Conservation (phyloP, 106 monocot species). For the Agapanthus africanus region DNA sequence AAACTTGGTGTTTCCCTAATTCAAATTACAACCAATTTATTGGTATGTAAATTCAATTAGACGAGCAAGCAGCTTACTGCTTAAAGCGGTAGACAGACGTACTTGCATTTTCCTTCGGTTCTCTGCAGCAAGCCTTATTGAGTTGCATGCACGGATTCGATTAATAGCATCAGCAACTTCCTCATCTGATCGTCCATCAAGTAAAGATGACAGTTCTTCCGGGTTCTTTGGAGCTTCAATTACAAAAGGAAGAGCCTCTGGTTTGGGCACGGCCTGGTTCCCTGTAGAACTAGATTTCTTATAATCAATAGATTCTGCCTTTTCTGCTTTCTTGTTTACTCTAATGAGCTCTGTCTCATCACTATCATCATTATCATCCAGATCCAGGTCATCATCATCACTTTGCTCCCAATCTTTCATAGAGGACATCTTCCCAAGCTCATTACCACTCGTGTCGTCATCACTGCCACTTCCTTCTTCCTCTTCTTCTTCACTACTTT, state of each 20-base stretch:
- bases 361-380: constrained; percentile 16
- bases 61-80: too few relatives aligned
- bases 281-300: constrained; percentile 17
- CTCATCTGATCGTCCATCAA: constrained; percentile 52
- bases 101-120: constrained; percentile 94
- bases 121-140: constrained; percentile 60
- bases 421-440: constrained; percentile 22
- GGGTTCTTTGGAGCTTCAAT: constrained; percentile 78
- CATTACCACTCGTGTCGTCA: constrained; percentile 16
- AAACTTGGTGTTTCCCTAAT: too few relatives aligned
- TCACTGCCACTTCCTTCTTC: constrained; percentile 18
- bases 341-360: constrained; percentile 26
- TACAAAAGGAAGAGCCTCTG: constrained; percentile 68
- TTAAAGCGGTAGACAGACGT: constrained; percentile 9
- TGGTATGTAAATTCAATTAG: too few relatives aligned
- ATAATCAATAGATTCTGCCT: constrained; percentile 1
- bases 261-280: too few relatives aligned
- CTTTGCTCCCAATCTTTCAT: constrained; percentile 86
- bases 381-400: constrained; percentile 56
- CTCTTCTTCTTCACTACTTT: constrained; percentile 29
- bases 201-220: constrained; percentile 52
- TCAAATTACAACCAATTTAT: too few relatives aligned
- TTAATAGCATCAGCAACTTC: constrained; percentile 80
- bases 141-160: constrained; percentile 80
- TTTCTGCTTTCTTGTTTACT: neutral